Base-by-base conservation (phyloP, 1,139 yeast species). In the Protomyces inouyei region DNA sequence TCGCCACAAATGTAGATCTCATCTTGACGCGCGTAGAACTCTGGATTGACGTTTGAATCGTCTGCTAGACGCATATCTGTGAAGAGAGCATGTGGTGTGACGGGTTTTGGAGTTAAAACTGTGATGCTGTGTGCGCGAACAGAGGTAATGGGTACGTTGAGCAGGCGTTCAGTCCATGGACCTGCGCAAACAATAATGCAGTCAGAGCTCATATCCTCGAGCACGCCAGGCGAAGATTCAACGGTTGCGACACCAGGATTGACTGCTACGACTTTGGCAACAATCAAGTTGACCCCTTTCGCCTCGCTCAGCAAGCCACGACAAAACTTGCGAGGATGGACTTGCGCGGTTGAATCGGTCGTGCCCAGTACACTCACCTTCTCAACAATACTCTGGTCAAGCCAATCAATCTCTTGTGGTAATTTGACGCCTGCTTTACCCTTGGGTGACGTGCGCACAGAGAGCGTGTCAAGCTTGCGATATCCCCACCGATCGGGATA, bases 1-100 rank as follows among this genome's bases (percentile, higher is more conserved):
- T 93, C 98, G 57, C 98, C 98, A 77, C 98, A 93, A 1, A 93
- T 95, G 72, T 92, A 93, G 40, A 93, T 96, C 75, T 93, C 98
- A 76, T 93, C 97, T 72, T 85, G 86, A 73, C 98, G 83, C 9
- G 98, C 97, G 74, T 93, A 93, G 67, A 93, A 85, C 74, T 93
- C 98, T 0, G 98, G 98, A 2, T 70, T 64, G 18, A 67, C 69
- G 74, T 86, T 88, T 61, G 84, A 81, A 64, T 80, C 80, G 28
- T 84, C 80, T 23, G 83, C 84, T 21, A 88, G 79, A 72, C 86
- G 86, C 71, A 92, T 80, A 75, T 93, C 98, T 9, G 98, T 90
- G 77, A 93, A 95, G 55, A 93, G 85, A 2, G 98, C 98, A 75
- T 86, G 91, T 1, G 98, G 96, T 14, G 95, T 84, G 28, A 93